Base-by-base conservation (phyloP, 2,329 filamentous ascomycete genomes). In the Raffaelea albimanens region DNA sequence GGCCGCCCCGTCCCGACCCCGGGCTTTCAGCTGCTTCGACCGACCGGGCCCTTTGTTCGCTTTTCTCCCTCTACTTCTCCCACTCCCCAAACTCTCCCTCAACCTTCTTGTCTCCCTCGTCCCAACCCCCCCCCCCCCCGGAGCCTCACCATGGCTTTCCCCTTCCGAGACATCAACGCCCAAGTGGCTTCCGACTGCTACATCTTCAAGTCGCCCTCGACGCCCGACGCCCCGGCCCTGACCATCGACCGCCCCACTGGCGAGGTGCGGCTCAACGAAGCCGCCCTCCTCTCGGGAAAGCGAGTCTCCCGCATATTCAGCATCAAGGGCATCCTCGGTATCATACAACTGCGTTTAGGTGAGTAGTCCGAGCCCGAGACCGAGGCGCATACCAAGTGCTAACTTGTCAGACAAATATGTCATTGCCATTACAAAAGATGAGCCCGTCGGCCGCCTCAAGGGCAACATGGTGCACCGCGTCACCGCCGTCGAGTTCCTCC, bases 391-490 rank as follows among this genome's bases (percentile, higher is more conserved):
- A 41, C 42, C 49, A 38, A 50, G 50, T 21, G 18, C n/a, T n/a
- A n/a, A n/a, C n/a, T n/a, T n/a, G 16, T 8, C 57, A 80, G 79
- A 98, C 75, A 97, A 95, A 67, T 98, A 98, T 75, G 84, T 95
- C 61, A 86, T 98, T 61, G 78, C 95, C 61, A 95, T 98, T 64
- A 96, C 87, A 57, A 97, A 98, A 68, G 87, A 89, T 48, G 82
- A 90, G 62, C 85, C 89, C 34, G 82, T 97, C 66, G 93, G 91
- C 52, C 81, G 90, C 48, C 77, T 98, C 56, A 93, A 91, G 67
- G 93, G 93, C 53, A 88, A 98, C 66, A 94, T 93, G 82, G 82
- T 97, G 23, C 97, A 97, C 77, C 94, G 88, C 67, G 80, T 98
- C 57, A 73, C 87, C 56, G 77, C 87, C 14, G 95, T 91, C 53